These are phyloP conservation scores for Fragosphaeria purpurea DNA, from an alignment of 2,329 filamentous ascomycete species.

Conservation along the genomic window DNA sequence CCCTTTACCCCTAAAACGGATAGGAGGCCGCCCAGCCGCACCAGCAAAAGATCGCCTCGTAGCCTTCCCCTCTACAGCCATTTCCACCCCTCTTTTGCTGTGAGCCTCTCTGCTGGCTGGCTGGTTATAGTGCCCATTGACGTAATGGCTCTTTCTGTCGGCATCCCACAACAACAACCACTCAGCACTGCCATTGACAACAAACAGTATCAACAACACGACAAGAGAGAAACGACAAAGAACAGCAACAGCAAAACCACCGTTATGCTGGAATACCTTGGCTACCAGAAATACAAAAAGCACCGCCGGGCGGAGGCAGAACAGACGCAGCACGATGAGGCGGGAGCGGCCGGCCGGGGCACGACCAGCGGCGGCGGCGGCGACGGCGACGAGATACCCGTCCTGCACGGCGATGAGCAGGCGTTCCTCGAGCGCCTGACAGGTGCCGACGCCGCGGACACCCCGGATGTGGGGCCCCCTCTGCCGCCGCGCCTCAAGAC, in stretches of 20 bases:
- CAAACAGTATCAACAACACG: too few species aligned
- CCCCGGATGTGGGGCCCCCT: conserved; percentile 37
- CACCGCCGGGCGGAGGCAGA: conserved; percentile 39
- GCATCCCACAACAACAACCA: too few species aligned
- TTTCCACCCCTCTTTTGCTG: too few species aligned
- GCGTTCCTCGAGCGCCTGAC: conserved; percentile 47
- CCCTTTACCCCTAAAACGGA: too few species aligned
- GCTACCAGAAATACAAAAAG: conserved; percentile 54
- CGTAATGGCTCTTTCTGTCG: too few species aligned
- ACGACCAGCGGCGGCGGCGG: not conserved
- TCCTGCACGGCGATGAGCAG: conserved; percentile 49
- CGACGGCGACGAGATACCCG: conserved; percentile 22
- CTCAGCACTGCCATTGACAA: too few species aligned
- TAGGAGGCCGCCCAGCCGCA: too few species aligned
- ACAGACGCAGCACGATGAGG: conserved; percentile 16
- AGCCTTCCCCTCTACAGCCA: too few species aligned
- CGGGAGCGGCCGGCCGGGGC: conserved; percentile 17
- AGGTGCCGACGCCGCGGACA: conserved; percentile 27
- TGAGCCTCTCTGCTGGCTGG: too few species aligned
- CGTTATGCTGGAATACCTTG: conserved; percentile 54
- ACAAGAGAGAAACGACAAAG: too few species aligned
- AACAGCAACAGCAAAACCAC: conserved; percentile 1
- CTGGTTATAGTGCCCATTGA: too few species aligned
- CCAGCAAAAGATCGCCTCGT: too few species aligned
- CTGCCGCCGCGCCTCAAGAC: conserved; percentile 44